Evolutionary conservation across 805 yeast species (phyloP).

Genomic region (Ogataea siamensis): DNA sequence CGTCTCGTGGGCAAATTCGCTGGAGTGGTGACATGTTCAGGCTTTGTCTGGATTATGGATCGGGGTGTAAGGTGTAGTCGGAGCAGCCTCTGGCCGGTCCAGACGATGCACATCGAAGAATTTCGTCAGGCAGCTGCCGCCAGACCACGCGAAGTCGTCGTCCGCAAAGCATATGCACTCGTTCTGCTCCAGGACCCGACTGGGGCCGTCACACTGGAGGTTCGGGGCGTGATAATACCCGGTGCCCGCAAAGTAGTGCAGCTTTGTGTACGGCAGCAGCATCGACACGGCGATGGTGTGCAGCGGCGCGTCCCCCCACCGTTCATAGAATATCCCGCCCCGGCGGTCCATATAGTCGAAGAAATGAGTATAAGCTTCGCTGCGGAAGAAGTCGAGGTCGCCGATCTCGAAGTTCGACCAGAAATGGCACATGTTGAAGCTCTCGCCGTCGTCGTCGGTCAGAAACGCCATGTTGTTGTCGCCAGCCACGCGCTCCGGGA

Average conservation of each 20-base stretch:
- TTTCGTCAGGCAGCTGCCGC: slow-evolving; percentile 48
- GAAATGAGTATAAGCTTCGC: slow-evolving; percentile 51
- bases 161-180: slow-evolving; percentile 51
- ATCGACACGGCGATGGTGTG: slow-evolving; percentile 34
- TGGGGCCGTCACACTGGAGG: slow-evolving; percentile 57
- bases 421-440: slow-evolving; percentile 58
- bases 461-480: slow-evolving; percentile 48
- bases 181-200: slow-evolving; percentile 42
- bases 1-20: slow-evolving; percentile 32
- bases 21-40: slow-evolving; percentile 30
- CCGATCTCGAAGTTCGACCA: slow-evolving; percentile 68
- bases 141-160: slow-evolving; percentile 50
- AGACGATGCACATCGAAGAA: slow-evolving; percentile 36
- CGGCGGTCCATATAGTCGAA: slow-evolving; percentile 55
- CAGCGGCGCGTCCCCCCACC: slow-evolving; percentile 54
- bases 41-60: slow-evolving; percentile 21
- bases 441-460: slow-evolving; percentile 42
- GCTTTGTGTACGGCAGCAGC: slow-evolving; percentile 27
- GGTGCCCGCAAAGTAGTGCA: slow-evolving; percentile 44
- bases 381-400: slow-evolving; percentile 55
- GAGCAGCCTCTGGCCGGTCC: slow-evolving; percentile 30
- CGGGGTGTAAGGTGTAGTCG: slow-evolving; percentile 26
- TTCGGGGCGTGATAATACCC: slow-evolving; percentile 58
- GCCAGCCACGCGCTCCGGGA: slow-evolving; percentile 46
- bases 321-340: slow-evolving; percentile 66